Evolutionary conservation across 2,329 filamentous ascomycete species (phyloP).

Genomic region (Fusarium pseudonygamai): DNA sequence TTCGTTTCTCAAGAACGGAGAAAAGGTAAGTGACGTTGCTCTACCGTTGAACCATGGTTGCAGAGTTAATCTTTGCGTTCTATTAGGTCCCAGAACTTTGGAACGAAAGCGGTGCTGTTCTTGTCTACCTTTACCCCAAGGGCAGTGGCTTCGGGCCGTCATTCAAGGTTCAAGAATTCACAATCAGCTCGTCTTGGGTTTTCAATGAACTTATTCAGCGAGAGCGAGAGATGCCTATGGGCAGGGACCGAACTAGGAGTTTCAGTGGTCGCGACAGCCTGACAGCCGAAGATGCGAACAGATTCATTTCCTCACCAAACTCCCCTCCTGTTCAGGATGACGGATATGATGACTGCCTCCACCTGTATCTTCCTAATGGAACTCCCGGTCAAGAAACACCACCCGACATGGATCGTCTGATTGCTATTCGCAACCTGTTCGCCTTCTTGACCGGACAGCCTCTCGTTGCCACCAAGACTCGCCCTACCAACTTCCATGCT

Average conservation of each 20-base stretch:
- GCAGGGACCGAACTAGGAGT: constrained; percentile 53
- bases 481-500: constrained; percentile 62
- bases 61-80: constrained; percentile 24
- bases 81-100: constrained; percentile 71
- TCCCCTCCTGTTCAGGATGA: constrained; percentile 51
- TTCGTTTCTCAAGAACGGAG: constrained; percentile 59
- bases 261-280: constrained; percentile 60
- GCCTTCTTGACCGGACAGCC: constrained; percentile 72
- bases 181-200: constrained; percentile 63
- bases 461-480: constrained; percentile 65
- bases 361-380: constrained; percentile 63
- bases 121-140: constrained; percentile 66
- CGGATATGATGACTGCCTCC: constrained; percentile 52
- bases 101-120: constrained; percentile 67
- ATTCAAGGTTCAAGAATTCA: constrained; percentile 67
- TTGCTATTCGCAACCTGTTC: constrained; percentile 72
- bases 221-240: constrained; percentile 49
- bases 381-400: constrained; percentile 47
- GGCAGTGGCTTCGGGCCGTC: constrained; percentile 62
- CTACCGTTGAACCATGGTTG: constrained; percentile 4
- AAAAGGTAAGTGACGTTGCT: constrained; percentile 58
- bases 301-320: constrained; percentile 50
- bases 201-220: constrained; percentile 63
- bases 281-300: constrained; percentile 59
- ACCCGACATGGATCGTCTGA: constrained; percentile 62